A percentile compares a stretch with the other conserved stretches of the same genome.
phyloP scores from a whole-genome alignment of 2,329 filamentous ascomycete species.

The Pseudodiploospora longispora region DNA sequence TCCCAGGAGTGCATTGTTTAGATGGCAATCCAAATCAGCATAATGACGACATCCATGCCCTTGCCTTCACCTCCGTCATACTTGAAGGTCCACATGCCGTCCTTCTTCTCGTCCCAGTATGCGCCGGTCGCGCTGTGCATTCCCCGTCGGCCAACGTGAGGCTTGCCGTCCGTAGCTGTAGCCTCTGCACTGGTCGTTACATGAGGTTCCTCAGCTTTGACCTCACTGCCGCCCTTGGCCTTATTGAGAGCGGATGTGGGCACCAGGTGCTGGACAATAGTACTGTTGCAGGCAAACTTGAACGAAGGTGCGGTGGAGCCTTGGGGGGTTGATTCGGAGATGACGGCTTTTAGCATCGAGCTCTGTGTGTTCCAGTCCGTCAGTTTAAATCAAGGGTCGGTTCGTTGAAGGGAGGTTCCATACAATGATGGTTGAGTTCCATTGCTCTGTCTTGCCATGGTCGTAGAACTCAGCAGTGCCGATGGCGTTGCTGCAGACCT shows the following conservation, averaged over 20 bases:
- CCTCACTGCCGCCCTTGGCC: constrained; percentile 42
- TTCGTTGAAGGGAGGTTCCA: constrained; percentile 18
- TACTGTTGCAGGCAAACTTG: constrained; percentile 97
- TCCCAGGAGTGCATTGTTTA: constrained; percentile 22
- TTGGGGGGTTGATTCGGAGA: constrained; percentile 61
- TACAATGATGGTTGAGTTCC: constrained; percentile 94
- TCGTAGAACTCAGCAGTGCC: constrained; percentile 72
- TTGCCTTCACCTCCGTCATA: constrained; percentile 62
- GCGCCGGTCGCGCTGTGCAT: constrained; percentile 83
- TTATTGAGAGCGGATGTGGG: constrained; percentile 58
- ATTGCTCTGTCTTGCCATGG: constrained; percentile 73
- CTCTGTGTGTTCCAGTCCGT: constrained; percentile 41
- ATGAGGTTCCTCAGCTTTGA: constrained; percentile 40
- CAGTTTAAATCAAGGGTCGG: constrained; percentile 4
- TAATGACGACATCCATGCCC: constrained; percentile 62
- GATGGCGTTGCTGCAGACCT: constrained; percentile 81
- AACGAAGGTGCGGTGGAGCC: constrained; percentile 54
- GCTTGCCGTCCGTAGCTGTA: constrained; percentile 54
- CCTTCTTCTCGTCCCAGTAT: constrained; percentile 86
- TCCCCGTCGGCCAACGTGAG: constrained; percentile 75
- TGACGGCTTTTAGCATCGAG: constrained; percentile 67
- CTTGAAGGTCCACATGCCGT: constrained; percentile 86
- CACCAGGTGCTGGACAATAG: constrained; percentile 89
- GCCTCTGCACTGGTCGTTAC: constrained; percentile 45
- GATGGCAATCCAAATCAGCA: constrained; percentile 71